A percentile compares a stretch with the other conserved stretches of the same genome.
phyloP scores from a whole-genome alignment of 371 early-diverging fungal genomes.

The Haplosporangium sp. region DNA sequence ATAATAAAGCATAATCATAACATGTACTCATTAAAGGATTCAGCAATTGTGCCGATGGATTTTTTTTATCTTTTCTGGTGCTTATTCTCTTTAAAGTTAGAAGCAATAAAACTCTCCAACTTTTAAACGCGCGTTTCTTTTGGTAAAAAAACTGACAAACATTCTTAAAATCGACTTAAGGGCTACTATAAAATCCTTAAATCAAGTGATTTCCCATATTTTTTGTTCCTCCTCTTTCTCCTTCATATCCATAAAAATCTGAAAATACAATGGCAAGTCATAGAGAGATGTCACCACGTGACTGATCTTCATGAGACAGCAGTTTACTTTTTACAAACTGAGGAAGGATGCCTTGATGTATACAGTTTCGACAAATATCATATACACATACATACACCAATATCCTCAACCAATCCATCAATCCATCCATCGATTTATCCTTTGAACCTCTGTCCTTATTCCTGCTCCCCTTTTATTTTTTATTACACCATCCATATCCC shows the following conservation, averaged over 20 bases:
- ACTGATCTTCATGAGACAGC: constrained; percentile 44
- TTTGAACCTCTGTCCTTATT: too few species aligned
- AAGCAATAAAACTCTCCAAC: too few species aligned
- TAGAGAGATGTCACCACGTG: constrained; percentile 34
- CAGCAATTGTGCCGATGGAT: too few species aligned
- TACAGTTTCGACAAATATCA: background rate
- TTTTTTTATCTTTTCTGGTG: too few species aligned
- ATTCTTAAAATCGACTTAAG: too few species aligned
- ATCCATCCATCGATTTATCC: constrained; percentile 13
- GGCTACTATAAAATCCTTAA: too few species aligned
- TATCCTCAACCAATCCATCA: constrained; percentile 23
- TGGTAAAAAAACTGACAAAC: too few species aligned
- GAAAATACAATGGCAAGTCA: constrained; percentile 41
- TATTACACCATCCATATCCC: background rate
- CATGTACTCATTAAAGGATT: too few species aligned
- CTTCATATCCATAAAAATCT: background rate
- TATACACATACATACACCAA: constrained; percentile 1
- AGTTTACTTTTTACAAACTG: constrained; percentile 38
- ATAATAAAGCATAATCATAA: too few species aligned
- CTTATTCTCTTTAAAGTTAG: too few species aligned
- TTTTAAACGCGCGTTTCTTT: too few species aligned
- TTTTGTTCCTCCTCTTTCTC: constrained; percentile 8
- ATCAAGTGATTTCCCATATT: background rate
- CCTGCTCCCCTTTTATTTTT: background rate
- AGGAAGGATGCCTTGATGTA: constrained; percentile 31